Percentiles rank a stretch among this genome's conserved stretches.
phyloP scores from a whole-genome alignment of 1,284 basidiomycete genomes.

The Tylopilus orsonianus region DNA sequence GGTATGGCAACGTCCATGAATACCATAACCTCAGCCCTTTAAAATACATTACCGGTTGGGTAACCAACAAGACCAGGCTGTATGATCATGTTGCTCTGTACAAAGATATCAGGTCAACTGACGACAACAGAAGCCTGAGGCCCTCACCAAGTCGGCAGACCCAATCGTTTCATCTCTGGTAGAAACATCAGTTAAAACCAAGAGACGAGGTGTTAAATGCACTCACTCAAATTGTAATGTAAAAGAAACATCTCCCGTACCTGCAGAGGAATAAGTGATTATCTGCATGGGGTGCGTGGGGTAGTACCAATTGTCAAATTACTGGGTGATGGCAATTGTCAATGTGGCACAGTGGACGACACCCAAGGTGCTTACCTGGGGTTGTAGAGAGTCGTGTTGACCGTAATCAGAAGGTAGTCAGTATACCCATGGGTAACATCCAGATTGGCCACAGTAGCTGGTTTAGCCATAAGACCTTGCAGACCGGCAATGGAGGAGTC shows the following conservation, averaged over 20 bases:
- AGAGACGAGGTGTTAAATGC: not conserved
- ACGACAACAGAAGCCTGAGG: constrained; percentile 14
- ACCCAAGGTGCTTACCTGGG: constrained; percentile 48
- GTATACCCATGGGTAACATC: constrained; percentile 73
- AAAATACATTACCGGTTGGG: constrained; percentile 44
- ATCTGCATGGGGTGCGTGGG: not conserved
- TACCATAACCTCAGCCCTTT: not conserved
- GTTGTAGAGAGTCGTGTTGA: constrained; percentile 58
- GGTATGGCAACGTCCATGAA: not conserved
- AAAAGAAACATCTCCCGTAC: constrained; percentile 67
- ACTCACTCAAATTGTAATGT: constrained; percentile 55
- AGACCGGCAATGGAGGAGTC: constrained; percentile 63
- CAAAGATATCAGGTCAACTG: constrained; percentile 14
- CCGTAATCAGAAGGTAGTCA: constrained; percentile 70
- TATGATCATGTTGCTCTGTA: constrained; percentile 53
- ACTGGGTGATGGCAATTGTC: constrained; percentile 36
- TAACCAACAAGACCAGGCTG: constrained; percentile 55
- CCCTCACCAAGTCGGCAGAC: constrained; percentile 54
- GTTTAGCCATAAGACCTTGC: constrained; percentile 64
- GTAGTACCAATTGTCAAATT: constrained; percentile 65
- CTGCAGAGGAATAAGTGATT: constrained; percentile 29
- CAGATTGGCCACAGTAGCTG: constrained; percentile 57
- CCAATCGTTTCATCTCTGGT: constrained; percentile 56
- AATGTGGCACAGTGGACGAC: not conserved
- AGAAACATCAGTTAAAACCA: not conserved